phyloP scores from a whole-genome alignment of 257 asterid genomes.

The Rhazya stricta region DNA sequence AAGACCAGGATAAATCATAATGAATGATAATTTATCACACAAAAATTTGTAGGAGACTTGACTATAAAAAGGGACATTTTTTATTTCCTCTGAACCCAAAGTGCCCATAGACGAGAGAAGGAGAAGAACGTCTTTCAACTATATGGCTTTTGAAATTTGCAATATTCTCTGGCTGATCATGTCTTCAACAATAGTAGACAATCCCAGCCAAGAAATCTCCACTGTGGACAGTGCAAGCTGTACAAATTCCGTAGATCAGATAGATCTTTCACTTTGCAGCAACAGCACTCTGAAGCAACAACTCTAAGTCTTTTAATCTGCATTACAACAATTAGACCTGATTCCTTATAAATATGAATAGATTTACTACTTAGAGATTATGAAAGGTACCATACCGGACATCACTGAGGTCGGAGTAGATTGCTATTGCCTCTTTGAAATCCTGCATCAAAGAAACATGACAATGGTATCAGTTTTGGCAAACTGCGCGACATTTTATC shows the following conservation, averaged over 20 bases:
- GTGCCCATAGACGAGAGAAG: no score
- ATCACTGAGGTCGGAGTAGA: constrained; percentile 73
- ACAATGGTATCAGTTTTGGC: neutral
- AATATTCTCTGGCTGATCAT: neutral
- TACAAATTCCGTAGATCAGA: neutral
- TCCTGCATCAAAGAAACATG: constrained; percentile 35
- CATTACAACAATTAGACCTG: neutral
- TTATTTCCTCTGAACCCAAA: no score
- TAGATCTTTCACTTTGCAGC: constrained; percentile 29
- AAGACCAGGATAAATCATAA: no score
- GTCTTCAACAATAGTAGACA: neutral
- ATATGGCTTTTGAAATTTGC: neutral
- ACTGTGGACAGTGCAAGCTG: neutral
- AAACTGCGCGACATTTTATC: neutral
- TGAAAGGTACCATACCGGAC: constrained; percentile 43
- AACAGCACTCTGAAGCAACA: constrained; percentile 47
- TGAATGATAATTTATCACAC: no score
- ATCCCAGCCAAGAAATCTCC: neutral
- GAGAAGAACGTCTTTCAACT: no score
- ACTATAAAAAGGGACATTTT: no score
- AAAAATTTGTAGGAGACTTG: no score
- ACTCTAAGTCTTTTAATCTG: constrained; percentile 75
- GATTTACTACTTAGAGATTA: neutral
- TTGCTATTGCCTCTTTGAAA: constrained; percentile 74
- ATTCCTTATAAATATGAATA: neutral